Base-by-base conservation (phyloP, 2,329 filamentous ascomycete genomes). In the Fusarium anguioides region DNA sequence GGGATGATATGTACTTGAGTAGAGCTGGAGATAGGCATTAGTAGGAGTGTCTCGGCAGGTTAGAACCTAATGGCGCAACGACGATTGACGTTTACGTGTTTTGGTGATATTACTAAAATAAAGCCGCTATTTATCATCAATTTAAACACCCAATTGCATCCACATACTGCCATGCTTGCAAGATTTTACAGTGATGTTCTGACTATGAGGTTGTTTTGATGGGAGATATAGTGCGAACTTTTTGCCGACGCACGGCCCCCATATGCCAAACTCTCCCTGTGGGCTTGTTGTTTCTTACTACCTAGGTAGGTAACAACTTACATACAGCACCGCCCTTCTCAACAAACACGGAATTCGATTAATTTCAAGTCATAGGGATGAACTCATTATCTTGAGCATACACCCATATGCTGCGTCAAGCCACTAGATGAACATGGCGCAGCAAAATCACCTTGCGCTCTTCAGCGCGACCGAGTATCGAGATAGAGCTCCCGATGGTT, bases 401-500 rank as follows among this genome's bases (percentile, higher is more conserved):
- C 18, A 54, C 11, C 20, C 23, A 37, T 48, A 31, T n/a, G 37
- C 51, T 42, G 24, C 33, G 60, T 54, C 50, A 40, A 49, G 29
- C 37, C 21, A 20, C 44, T 29, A 26, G 23, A 49, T 47, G 46
- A 47, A 47, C 33, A 78, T 79, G 77, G 52, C 69, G 21, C 61
- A 69, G 54, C 60, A 64, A 48, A 71, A 59, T 55, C 71, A 78
- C 64, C 80, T 88, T 61, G 68, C 80, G 66, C 80, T 85, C 42
- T 77, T 86, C 66, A 86, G 86, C 77, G 84, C 89, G 74, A 88
- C 86, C 69, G 81, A 81, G 67, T 83, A 90, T 62, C 82, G 85
- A 48, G 79, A 83, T 42, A 82, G 83, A 23, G 83, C 88, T 21
- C 82, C 86, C 35, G 80, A 83, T 33, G 81, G 83, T 44, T 85